Base-by-base conservation (phyloP, 2,329 filamentous ascomycete species). In the Cladophialophora carrionii region DNA sequence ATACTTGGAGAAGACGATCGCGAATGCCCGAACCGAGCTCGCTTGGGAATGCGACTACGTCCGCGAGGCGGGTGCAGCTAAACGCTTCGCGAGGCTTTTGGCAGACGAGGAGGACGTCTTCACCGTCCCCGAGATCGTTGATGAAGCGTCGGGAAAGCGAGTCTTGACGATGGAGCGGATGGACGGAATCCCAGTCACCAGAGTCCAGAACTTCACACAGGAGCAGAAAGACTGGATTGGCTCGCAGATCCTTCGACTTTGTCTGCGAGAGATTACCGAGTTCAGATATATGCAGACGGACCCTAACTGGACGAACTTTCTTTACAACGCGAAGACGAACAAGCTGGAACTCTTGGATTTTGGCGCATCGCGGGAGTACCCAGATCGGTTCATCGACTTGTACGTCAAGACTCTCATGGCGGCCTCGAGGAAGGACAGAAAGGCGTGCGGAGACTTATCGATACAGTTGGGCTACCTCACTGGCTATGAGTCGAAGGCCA, bases 231-330 rank as follows among this genome's bases (percentile, higher is more conserved):
- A 99, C 80, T 97, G 93, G 91, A 96, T 99, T 73, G 95, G 95
- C 60, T 95, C 92, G 0, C 91, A 98, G 73, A 91, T 98, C 70
- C 85, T 98, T 59, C 90, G 92, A 3, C 87, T 99, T 10, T 98
- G 92, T 75, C 84, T 98, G 46, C 89, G 93, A 64, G 95, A 98
- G 79, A 94, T 98, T 72, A 89, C 89, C 69, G 92, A 96, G 78
- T 98, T 97, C 85, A 88, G 84, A 66, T 98, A 96, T 81, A 99
- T 99, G 95, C 95, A 99, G 80, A 99, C 95, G 4, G 95, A 99
- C 75, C 95, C 95, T 48, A 99, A 99, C 82, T 99, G 95, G 95
- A 98, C 94, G 37, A 99, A 99, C 78, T 99, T 99, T 77, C 83
- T 98, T 22, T 99, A 92, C 82, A 95, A 98, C 72, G 81, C 87